Percentiles rank a stretch among this genome's conserved stretches.
These are phyloP conservation scores for Parsonsia alboflavescens DNA, from an alignment of 257 asterid species.

Conservation along the genomic window DNA sequence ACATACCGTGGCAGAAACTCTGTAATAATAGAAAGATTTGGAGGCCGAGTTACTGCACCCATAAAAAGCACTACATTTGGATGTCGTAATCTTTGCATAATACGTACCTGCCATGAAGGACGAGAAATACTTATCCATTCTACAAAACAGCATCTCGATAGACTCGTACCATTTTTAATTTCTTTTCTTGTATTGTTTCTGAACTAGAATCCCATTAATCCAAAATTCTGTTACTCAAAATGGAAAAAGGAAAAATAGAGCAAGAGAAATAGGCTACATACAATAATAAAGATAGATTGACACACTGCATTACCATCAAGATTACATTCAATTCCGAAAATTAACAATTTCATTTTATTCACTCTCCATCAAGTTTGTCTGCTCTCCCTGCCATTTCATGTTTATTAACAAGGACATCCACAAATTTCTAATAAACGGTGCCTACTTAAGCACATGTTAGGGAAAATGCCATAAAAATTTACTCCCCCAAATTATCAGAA, in stretches of 20 bases:
- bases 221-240: background rate
- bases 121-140: conserved; percentile 14
- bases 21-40: conserved; percentile 89
- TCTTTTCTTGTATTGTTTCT: background rate
- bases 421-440: background rate
- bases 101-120: conserved; percentile 66
- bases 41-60: conserved; percentile 99
- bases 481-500: background rate
- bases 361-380: background rate
- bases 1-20: conserved; percentile 92
- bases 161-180: background rate
- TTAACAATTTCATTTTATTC: background rate
- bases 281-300: background rate
- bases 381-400: background rate
- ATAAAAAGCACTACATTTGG: conserved; percentile 95
- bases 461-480: background rate
- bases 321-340: background rate
- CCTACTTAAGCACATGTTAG: background rate
- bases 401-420: background rate
- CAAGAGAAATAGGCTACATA: background rate
- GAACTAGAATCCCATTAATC: background rate
- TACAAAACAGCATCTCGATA: background rate
- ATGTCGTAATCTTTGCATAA: conserved; percentile 96
- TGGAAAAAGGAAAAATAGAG: background rate
- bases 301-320: background rate